A percentile compares a stretch with the other conserved stretches of the same genome.
Evolutionary conservation across 225 moss, liverwort and hornwort species (phyloP).

Genomic region (Asterella californica): DNA sequence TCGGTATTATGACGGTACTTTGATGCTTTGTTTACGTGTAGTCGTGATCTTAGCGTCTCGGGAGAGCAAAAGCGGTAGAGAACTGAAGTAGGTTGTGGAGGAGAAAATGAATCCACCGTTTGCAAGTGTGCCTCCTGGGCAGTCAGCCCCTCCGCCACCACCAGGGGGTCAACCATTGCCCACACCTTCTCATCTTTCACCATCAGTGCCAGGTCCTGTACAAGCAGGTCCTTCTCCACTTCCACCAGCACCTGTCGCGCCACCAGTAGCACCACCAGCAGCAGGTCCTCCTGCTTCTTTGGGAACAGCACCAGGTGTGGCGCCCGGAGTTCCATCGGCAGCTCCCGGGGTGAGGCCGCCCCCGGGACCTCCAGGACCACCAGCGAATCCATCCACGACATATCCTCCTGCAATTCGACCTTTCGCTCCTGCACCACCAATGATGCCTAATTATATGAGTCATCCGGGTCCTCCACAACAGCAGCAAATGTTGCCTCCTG

Average conservation of each 20-base stretch:
- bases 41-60: background rate
- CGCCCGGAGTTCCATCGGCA: slow-evolving; percentile 18
- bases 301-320: slow-evolving; percentile 18
- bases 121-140: slow-evolving; percentile 27
- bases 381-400: slow-evolving; percentile 17
- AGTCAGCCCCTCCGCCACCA: slow-evolving; percentile 19
- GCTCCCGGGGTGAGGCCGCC: slow-evolving; percentile 27
- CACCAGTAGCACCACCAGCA: slow-evolving; percentile 8
- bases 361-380: slow-evolving; percentile 15
- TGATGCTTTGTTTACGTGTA: slow-evolving; percentile 3
- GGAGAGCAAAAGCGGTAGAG: background rate
- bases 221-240: slow-evolving; percentile 8
- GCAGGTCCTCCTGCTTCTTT: slow-evolving; percentile 7
- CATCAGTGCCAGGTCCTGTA: slow-evolving; percentile 13
- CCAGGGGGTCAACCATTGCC: background rate
- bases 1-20: slow-evolving; percentile 2
- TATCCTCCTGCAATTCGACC: slow-evolving; percentile 39
- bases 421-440: slow-evolving; percentile 27
- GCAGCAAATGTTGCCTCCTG: slow-evolving; percentile 69
- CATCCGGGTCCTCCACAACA: slow-evolving; percentile 36
- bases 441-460: slow-evolving; percentile 48
- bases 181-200: slow-evolving; percentile 12
- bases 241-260: background rate
- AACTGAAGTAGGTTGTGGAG: background rate
- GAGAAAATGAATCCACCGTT: slow-evolving; percentile 31